Evolutionary conservation across 2,329 filamentous ascomycete genomes (phyloP), one percentile per base, ranked within the genome.

Genomic region (Chaetomium sp.): DNA sequence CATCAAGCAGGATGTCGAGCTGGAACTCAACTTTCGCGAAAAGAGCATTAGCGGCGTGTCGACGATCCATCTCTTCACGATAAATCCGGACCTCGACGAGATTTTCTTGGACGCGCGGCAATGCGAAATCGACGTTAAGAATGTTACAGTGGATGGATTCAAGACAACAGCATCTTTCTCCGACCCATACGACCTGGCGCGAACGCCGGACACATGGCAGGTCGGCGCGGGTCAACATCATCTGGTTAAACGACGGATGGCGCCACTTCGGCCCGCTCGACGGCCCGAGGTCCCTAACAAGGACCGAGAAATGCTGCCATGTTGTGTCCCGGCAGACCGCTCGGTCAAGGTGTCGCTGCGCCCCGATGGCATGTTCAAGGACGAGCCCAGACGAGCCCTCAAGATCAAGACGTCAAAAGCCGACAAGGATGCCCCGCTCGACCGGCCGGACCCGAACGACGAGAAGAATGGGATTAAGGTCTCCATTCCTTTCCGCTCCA

Each of bases 21-120:
- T 99, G 58, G 91, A 97, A 65, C 78, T 99, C 68, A 88, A 95
- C 73, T 95, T 99, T 69, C 79, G 81, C 61, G 82, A 81, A 53
- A 86, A 85, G 71, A 81, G 79, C 66, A 74, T 97, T 66, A 85
- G 81, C 59, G 94, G 94, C 50, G 86, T 82, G 60, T 89, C 88
- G 7, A 87, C 91, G 63, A 87, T 99, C 63, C 87, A 86, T 35
- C 83, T 97, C 53, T 85, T 87, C 62, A 76, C 80, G 56, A 76
- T 81, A 57, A 77, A 74, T 42, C 72, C 82, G 57, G 81, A 82
- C 52, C 76, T 85, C 42, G 74, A 79, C 47, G 77, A 79, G 52
- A 75, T 87, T 43, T 74, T 71, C 33, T 76, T 87, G 58, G 82
- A 87, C 65, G 82, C 81, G 32, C 81, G 82, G 7, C 80, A 86